Percentiles rank a stretch among this genome's conserved stretches.
Conservation (phyloP, 2,329 filamentous ascomycete species). For the Alternaria longipes region DNA sequence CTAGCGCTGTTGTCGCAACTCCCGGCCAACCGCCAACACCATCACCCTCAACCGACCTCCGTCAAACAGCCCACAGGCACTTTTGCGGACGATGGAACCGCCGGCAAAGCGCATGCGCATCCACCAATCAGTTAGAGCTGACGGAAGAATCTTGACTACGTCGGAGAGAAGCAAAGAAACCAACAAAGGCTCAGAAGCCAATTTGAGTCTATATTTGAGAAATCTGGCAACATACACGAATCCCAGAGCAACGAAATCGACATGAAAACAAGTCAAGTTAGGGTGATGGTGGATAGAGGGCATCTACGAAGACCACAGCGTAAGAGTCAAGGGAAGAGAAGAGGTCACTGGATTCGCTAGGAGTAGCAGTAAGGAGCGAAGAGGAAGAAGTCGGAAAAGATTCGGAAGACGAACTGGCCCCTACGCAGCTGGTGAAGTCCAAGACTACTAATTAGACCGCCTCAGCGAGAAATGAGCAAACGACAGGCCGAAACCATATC, state of each 20-base stretch:
- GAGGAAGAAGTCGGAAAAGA: constrained; percentile 20
- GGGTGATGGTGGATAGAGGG: constrained; percentile 87
- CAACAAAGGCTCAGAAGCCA: no score
- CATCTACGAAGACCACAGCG: constrained; percentile 71
- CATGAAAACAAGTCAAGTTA: constrained; percentile 69
- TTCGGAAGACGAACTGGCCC: constrained; percentile 44
- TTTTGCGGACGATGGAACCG: no score
- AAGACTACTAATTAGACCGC: constrained; percentile 3
- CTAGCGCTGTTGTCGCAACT: no score
- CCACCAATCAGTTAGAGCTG: no score
- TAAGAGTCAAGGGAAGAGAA: constrained; percentile 33
- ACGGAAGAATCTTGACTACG: no score
- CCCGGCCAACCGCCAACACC: no score
- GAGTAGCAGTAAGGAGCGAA: constrained; percentile 30
- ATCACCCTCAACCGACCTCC: no score
- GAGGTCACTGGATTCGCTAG: constrained; percentile 35
- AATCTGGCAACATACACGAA: constrained; percentile 72
- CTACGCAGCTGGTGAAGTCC: constrained; percentile 24
- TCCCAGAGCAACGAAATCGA: constrained; percentile 91
- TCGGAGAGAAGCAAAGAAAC: no score
- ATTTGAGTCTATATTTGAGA: no score
- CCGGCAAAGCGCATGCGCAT: no score
- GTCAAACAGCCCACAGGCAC: no score
- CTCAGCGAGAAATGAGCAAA: neutral
- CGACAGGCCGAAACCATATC: neutral